Conservation (phyloP, 345 rosid species). For the Draba incana region DNA sequence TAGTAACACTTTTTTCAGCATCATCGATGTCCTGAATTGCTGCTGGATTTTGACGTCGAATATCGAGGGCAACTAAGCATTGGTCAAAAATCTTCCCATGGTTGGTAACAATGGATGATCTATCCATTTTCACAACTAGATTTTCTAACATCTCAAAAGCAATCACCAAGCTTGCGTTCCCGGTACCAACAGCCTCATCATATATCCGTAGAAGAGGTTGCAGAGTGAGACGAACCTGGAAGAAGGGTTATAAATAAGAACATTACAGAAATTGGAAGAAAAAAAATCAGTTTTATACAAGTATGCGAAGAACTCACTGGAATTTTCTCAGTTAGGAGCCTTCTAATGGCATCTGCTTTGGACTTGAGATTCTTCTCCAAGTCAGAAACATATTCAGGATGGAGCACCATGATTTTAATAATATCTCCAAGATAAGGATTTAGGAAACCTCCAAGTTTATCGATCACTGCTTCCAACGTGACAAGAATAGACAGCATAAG, state of each 20-base stretch:
- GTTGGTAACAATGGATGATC: conserved; percentile 60
- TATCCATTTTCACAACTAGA: conserved; percentile 72
- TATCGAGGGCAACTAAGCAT: conserved; percentile 85
- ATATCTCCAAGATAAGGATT: conserved; percentile 86
- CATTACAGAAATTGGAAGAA: not conserved
- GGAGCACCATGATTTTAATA: conserved; percentile 62
- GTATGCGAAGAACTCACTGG: conserved; percentile 61
- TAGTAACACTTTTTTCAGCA: conserved; percentile 73
- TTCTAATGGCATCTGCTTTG: conserved; percentile 68
- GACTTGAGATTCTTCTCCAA: conserved; percentile 64
- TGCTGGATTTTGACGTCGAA: conserved; percentile 66
- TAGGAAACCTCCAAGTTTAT: conserved; percentile 88
- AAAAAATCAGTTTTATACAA: not conserved
- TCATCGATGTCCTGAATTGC: conserved; percentile 61
- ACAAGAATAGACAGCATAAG: conserved; percentile 67
- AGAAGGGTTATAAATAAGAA: conserved; percentile 30
- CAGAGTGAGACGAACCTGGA: conserved; percentile 85
- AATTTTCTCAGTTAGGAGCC: conserved; percentile 67
- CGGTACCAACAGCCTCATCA: conserved; percentile 63
- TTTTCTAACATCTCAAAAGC: conserved; percentile 75
- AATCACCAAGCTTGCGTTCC: conserved; percentile 73
- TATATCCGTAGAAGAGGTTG: conserved; percentile 74
- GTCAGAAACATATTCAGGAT: conserved; percentile 59
- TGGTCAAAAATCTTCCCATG: conserved; percentile 73
- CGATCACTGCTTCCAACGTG: conserved; percentile 79